Base-by-base conservation (phyloP, 306 rosid genomes). In the Carpinus fangiana region DNA sequence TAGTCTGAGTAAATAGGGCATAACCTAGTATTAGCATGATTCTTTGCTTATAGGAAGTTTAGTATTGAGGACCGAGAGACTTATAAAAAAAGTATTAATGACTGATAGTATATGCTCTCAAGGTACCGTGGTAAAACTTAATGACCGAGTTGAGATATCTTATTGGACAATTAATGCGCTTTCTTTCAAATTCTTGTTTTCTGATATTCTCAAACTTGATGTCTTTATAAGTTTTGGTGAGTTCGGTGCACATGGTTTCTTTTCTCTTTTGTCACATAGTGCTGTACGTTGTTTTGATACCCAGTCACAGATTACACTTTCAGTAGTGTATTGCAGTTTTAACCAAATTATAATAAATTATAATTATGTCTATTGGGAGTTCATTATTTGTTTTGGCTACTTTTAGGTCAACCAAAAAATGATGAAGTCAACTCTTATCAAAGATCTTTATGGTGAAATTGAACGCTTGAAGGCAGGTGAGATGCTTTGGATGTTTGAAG, bases 361-460 rank as follows among this genome's bases (percentile, higher is more conserved):
- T 51, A 38, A 4, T 12, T 61, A 14, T 66, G 34, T 8, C 4
- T 17, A 3, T 52, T 8, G 34, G 52, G 3, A 2, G 17, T 50
- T 31, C n/a, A 12, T 64, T 31, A 0, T 18, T 74, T 28, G 46
- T 46, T 64, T 38, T 45, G 36, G 62, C 38, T 71, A 36, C 43
- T 26, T 72, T 75, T 68, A 95, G 98, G 90, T 95, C 73, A 95
- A 96, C 78, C 99, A 96, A 78, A 96, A 96, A 81, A 91, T 96
- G 99, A 96, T 96, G 99, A 96, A 96, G 84, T 84, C 98, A 74
- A 96, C 99, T 1, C 92, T 93, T 53, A 96, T 96, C 76, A 96
- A 96, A 86, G 99, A 96, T 82, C 97, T 96, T 64, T 96, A 96
- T 71, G 96, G 98, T 83, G 99, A 96, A 91, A 96, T 96, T 34